A percentile compares a stretch with the other conserved stretches of the same genome.
phyloP scores from a whole-genome alignment of 345 rosid species.

The Populus pruinosa region DNA sequence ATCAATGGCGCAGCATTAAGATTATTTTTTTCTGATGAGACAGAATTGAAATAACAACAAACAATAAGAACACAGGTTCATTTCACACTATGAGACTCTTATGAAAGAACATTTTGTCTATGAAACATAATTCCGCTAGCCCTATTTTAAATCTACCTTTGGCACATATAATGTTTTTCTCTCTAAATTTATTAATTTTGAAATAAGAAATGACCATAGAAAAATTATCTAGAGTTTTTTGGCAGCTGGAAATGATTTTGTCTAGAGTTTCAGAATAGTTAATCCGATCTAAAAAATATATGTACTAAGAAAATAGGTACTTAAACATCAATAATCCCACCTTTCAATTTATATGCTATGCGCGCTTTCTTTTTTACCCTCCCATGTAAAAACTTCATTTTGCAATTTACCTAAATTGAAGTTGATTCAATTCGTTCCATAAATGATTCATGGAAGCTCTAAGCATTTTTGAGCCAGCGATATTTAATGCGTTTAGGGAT shows the following conservation, averaged over 20 bases:
- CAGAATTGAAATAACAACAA: neutral
- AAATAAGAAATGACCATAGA: neutral
- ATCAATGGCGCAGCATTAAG: too few species aligned
- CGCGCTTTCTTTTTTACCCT: neutral
- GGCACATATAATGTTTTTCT: neutral
- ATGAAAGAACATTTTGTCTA: neutral
- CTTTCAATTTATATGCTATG: neutral
- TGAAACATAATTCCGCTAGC: neutral
- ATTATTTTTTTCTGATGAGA: neutral
- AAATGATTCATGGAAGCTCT: neutral
- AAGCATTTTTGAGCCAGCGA: neutral
- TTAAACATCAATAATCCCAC: neutral
- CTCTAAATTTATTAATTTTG: neutral
- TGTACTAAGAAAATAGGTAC: neutral
- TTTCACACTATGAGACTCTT: neutral
- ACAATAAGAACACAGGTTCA: neutral
- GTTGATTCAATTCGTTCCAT: neutral
- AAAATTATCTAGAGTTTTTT: neutral
- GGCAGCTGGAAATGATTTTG: neutral
- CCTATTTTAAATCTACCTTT: neutral
- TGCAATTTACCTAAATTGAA: neutral
- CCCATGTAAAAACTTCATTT: neutral
- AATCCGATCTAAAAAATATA: too few species aligned
- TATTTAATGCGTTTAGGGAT: neutral
- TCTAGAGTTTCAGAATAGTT: neutral